These are phyloP conservation scores for Pelargonium cotyledonis DNA, from an alignment of 441 rosid genomes.

Conservation along the genomic window DNA sequence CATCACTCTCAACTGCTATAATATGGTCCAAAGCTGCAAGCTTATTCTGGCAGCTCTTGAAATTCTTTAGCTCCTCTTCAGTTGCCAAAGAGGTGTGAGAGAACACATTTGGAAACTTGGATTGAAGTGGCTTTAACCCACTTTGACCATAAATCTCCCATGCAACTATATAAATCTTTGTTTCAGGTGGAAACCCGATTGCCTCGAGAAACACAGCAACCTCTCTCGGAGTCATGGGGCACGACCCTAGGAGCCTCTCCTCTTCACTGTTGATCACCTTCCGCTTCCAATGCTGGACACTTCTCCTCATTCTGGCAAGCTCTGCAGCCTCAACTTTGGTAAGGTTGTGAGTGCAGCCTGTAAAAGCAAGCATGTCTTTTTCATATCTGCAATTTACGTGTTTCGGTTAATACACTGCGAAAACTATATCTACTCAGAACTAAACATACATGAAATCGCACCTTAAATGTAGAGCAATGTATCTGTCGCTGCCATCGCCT, in stretches of 20 bases:
- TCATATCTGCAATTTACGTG: slow-evolving; percentile 2
- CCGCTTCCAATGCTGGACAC: not conserved
- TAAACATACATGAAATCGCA: not conserved
- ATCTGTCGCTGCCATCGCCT: not conserved
- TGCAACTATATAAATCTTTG: slow-evolving; percentile 1
- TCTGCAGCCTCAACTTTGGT: not conserved
- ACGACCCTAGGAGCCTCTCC: not conserved
- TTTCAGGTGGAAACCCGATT: not conserved
- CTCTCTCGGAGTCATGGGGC: slow-evolving; percentile 6
- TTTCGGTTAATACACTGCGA: no score
- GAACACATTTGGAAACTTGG: slow-evolving; percentile 1
- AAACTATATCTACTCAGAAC: no score
- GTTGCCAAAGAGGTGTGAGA: slow-evolving; percentile 6
- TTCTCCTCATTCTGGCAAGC: not conserved
- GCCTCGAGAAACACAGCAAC: slow-evolving; percentile 1
- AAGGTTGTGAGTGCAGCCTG: slow-evolving; percentile 7
- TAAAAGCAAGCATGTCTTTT: slow-evolving; percentile 4
- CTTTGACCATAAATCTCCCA: not conserved
- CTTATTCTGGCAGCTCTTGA: not conserved
- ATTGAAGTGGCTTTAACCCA: not conserved
- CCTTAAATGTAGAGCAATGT: not conserved
- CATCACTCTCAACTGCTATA: slow-evolving; percentile 7
- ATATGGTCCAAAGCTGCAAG: not conserved
- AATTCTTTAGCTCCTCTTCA: not conserved
- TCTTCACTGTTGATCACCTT: not conserved